phyloP scores from a whole-genome alignment of 129 eudicot genomes.

The Kitagawia praeruptora region DNA sequence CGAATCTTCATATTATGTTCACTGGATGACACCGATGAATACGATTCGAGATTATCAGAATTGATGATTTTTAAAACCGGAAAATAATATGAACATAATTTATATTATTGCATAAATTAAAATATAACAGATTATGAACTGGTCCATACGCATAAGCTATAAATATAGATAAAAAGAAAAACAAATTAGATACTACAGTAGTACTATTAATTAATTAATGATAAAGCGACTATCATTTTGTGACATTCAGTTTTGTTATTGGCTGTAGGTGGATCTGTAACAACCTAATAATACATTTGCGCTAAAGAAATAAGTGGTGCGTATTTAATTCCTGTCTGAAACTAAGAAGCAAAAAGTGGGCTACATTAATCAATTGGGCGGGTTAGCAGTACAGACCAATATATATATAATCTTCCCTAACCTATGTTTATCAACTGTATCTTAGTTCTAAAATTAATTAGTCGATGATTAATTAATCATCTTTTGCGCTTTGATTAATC shows the following conservation, averaged over 20 bases:
- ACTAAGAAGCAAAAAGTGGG: slow-evolving; percentile 34
- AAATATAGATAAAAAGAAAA: too few species aligned
- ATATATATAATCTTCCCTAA: not conserved
- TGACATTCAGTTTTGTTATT: not conserved
- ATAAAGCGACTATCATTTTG: not conserved
- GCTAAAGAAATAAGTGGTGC: not conserved
- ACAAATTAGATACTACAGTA: too few species aligned
- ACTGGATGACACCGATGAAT: too few species aligned
- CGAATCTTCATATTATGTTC: not conserved
- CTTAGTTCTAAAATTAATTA: not conserved
- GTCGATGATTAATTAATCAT: not conserved
- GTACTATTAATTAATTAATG: too few species aligned
- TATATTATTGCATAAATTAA: too few species aligned
- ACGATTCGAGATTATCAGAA: too few species aligned
- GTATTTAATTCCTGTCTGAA: slow-evolving; percentile 25
- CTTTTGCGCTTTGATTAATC: not conserved
- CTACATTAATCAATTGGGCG: slow-evolving; percentile 8
- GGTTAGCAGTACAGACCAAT: slow-evolving; percentile 7
- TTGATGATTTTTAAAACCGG: too few species aligned
- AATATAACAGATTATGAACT: too few species aligned
- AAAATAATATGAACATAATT: too few species aligned
- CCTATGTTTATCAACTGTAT: not conserved
- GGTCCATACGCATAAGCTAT: too few species aligned
- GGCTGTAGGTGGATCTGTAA: slow-evolving; percentile 2
- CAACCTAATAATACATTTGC: not conserved